A percentile compares a stretch with the other conserved stretches of the same genome.
Conservation (phyloP, 768 basidiomycete species). For the Boletus pseudopeckii region DNA sequence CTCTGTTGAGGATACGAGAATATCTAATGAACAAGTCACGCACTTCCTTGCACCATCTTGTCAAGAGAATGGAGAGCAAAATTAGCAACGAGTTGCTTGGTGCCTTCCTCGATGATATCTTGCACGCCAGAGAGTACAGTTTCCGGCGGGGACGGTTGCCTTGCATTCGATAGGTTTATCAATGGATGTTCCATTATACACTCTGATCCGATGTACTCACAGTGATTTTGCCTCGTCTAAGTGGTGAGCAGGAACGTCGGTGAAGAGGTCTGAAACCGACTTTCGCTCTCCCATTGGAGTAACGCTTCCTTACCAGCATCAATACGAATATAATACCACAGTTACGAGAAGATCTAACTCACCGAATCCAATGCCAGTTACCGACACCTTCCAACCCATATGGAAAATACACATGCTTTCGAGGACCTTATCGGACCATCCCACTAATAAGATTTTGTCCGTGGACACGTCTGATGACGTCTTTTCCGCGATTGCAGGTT, state of each 20-base stretch:
- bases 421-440: constrained; percentile 49
- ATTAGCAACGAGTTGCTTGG: constrained; percentile 51
- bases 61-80: constrained; percentile 54
- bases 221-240: not conserved
- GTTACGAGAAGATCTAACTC: constrained; percentile 4
- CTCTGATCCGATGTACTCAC: constrained; percentile 11
- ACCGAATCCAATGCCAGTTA: constrained; percentile 63
- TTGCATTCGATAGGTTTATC: not conserved
- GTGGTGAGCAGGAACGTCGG: not conserved
- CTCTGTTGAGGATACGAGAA: not conserved
- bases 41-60: constrained; percentile 54
- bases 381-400: constrained; percentile 46
- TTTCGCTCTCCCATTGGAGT: constrained; percentile 23
- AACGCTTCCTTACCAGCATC: constrained; percentile 17
- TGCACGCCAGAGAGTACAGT: constrained; percentile 63
- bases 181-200: not conserved
- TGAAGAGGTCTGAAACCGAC: constrained; percentile 18
- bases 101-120: constrained; percentile 53
- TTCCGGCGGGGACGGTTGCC: constrained; percentile 1
- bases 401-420: constrained; percentile 55
- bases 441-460: constrained; percentile 29
- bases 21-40: constrained; percentile 12
- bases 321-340: not conserved
- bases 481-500: constrained; percentile 2
- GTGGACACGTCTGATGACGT: not conserved